A percentile compares a stretch with the other conserved stretches of the same genome.
Evolutionary conservation across 331 rosid species (phyloP).

Genomic region (Pyracantha coccinea): DNA sequence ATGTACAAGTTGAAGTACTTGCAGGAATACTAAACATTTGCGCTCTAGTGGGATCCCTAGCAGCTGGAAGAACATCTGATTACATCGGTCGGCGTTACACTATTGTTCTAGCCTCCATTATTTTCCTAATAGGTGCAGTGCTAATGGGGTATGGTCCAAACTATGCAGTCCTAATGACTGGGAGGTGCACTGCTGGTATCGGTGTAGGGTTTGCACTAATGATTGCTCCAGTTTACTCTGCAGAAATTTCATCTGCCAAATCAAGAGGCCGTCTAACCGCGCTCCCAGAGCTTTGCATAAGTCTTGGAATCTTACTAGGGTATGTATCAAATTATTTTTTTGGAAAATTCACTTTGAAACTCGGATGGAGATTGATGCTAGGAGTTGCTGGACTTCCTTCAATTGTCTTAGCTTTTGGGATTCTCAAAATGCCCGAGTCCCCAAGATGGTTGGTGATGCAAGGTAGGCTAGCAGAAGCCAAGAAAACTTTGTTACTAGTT

Average conservation of each 20-base stretch:
- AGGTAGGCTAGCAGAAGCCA: conserved; percentile 50
- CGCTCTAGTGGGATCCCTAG: conserved; percentile 61
- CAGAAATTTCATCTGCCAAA: conserved; percentile 64
- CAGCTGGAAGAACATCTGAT: conserved; percentile 70
- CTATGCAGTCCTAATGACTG: conserved; percentile 44
- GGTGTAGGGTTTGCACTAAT: conserved; percentile 87
- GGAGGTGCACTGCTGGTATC: conserved; percentile 61
- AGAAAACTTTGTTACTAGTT: conserved; percentile 18
- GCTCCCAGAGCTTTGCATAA: conserved; percentile 64
- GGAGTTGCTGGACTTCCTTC: conserved; percentile 77
- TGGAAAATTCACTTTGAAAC: conserved; percentile 32
- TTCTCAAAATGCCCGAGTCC: conserved; percentile 75
- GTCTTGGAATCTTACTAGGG: conserved; percentile 64
- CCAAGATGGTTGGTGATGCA: conserved; percentile 80
- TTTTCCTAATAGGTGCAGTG: conserved; percentile 53
- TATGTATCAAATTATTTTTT: conserved; percentile 50
- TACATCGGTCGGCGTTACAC: conserved; percentile 82
- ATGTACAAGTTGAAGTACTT: conserved; percentile 49
- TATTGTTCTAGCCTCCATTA: conserved; percentile 35
- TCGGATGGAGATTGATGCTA: conserved; percentile 89
- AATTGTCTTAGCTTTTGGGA: conserved; percentile 25
- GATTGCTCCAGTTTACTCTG: conserved; percentile 79
- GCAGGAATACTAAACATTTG: conserved; percentile 86
- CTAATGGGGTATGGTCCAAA: conserved; percentile 80
- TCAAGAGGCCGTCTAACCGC: conserved; percentile 55